Evolutionary conservation across 192 early-diverging fungal species (phyloP).

Genomic region (Gryganskiella cystojenkinii): DNA sequence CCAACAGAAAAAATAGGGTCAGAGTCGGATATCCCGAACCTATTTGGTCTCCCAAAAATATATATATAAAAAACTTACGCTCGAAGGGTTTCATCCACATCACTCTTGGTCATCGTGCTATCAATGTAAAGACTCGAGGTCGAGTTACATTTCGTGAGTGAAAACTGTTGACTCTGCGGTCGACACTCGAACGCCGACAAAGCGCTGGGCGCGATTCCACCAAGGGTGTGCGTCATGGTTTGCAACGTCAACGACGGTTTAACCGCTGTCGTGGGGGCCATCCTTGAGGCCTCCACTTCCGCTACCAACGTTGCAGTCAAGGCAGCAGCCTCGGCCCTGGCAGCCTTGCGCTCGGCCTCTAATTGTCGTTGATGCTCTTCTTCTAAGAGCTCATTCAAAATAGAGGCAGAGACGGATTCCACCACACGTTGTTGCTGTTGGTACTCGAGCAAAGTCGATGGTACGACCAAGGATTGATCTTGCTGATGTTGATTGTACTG

Average conservation of each 20-base stretch:
- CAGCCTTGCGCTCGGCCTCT: not conserved
- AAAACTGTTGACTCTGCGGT: conserved; percentile 24
- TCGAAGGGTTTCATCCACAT: conserved; percentile 43
- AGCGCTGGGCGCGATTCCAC: conserved; percentile 32
- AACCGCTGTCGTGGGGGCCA: not conserved
- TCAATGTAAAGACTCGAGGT: conserved; percentile 51
- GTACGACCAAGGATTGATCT: not conserved
- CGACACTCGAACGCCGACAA: conserved; percentile 29
- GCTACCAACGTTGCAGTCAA: not conserved
- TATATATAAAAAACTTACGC: conserved; percentile 19
- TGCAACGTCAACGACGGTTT: conserved; percentile 22
- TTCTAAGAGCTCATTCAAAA: no score
- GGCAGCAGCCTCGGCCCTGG: not conserved
- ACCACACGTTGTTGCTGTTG: not conserved
- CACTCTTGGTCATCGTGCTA: conserved; percentile 48
- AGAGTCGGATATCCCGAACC: not conserved
- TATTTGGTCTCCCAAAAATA: not conserved
- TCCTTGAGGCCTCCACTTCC: no score
- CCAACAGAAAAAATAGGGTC: not conserved
- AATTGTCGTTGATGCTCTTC: not conserved
- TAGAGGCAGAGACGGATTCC: not conserved
- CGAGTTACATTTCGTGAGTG: conserved; percentile 48
- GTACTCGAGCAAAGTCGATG: no score
- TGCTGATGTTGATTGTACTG: conserved; percentile 12
- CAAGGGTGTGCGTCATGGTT: conserved; percentile 5